Conservation (phyloP, 2,329 filamentous ascomycete genomes). For the Thyridium curvatum region DNA sequence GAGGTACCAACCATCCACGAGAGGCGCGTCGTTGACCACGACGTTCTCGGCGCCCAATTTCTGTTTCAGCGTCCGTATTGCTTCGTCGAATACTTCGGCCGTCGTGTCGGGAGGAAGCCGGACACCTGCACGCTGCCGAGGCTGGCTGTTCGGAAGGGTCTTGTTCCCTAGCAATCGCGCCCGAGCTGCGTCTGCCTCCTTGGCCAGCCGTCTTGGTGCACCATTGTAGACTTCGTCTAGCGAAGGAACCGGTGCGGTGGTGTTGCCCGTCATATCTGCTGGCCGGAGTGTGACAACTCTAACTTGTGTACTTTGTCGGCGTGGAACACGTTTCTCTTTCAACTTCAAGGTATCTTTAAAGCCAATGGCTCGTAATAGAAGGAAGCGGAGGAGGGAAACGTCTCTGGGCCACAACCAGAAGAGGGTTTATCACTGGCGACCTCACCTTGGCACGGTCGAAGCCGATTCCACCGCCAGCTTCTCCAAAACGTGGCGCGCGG, state of each 20-base stretch:
- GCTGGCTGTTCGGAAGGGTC: slow-evolving; percentile 12
- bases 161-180: slow-evolving; percentile 13
- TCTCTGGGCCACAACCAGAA: too few relatives aligned
- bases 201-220: slow-evolving; percentile 13
- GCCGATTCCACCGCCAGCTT: too few relatives aligned
- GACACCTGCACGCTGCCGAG: slow-evolving; percentile 11
- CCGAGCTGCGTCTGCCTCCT: slow-evolving; percentile 13
- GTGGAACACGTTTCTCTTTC: too few relatives aligned
- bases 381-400: too few relatives aligned
- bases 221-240: slow-evolving; percentile 18
- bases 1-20: slow-evolving; percentile 27
- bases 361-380: too few relatives aligned
- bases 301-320: too few relatives aligned
- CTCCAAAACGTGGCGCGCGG: too few relatives aligned
- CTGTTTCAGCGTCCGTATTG: slow-evolving; percentile 20
- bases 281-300: too few relatives aligned
- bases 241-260: not conserved
- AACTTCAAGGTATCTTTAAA: too few relatives aligned
- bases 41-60: slow-evolving; percentile 22
- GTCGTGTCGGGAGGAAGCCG: slow-evolving; percentile 19
- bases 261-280: too few relatives aligned
- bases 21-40: slow-evolving; percentile 20
- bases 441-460: too few relatives aligned
- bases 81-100: slow-evolving; percentile 14
- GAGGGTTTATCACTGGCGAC: too few relatives aligned